Percentiles rank a stretch among this genome's conserved stretches.
Evolutionary conservation across 2,329 filamentous ascomycete genomes (phyloP).

Genomic region (Fusarium papillatum): DNA sequence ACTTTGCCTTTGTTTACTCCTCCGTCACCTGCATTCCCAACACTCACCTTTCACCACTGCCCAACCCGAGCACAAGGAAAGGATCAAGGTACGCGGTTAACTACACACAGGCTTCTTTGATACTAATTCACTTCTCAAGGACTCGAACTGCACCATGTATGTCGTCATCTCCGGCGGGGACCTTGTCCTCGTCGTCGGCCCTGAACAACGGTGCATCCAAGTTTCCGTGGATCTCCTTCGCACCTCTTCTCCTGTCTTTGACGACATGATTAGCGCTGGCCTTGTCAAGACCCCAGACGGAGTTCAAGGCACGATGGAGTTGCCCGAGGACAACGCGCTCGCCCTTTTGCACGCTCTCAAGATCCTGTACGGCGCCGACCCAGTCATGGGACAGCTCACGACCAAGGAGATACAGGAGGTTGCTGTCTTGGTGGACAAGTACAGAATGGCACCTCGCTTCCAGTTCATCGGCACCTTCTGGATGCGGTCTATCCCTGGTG

Average conservation of each 20-base stretch:
- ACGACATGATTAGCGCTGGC: background rate
- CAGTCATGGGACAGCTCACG: background rate
- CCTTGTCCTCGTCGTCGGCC: conserved; percentile 4
- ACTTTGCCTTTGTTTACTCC: background rate
- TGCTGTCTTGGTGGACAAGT: background rate
- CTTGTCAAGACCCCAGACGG: background rate
- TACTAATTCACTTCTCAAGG: background rate
- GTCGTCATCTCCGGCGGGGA: background rate
- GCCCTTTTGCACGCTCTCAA: background rate
- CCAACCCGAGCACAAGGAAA: background rate
- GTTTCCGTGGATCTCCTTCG: background rate
- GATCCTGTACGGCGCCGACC: background rate
- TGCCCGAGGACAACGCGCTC: background rate
- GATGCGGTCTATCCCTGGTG: background rate
- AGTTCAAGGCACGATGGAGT: background rate
- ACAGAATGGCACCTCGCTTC: background rate
- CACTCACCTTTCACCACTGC: background rate
- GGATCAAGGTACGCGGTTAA: background rate
- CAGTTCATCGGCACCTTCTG: background rate
- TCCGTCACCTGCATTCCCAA: background rate
- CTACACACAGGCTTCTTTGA: background rate
- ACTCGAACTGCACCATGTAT: background rate
- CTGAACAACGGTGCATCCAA: background rate
- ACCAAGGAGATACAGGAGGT: background rate
- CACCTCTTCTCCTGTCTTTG: background rate